A percentile compares a stretch with the other conserved stretches of the same genome.
Evolutionary conservation across 2,329 filamentous ascomycete species (phyloP).

Genomic region (Lachnellula willkommii): DNA sequence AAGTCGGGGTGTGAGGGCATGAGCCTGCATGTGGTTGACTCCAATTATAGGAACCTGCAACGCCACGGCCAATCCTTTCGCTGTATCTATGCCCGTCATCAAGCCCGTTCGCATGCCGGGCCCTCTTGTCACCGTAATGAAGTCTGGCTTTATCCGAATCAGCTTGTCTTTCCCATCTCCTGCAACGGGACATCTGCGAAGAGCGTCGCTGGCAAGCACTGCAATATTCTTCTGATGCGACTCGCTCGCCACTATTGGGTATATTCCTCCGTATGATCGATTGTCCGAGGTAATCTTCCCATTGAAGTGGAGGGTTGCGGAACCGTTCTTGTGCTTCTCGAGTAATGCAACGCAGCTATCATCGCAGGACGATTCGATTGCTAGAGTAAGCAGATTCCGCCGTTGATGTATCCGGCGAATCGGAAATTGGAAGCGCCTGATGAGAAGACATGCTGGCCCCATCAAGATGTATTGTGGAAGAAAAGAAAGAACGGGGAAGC

Average conservation of each 20-base stretch:
- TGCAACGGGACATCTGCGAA: constrained; percentile 44
- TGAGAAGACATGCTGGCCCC: constrained; percentile 24
- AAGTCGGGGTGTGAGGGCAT: constrained; percentile 81
- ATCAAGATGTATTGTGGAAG: constrained; percentile 23
- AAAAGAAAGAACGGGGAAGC: not conserved
- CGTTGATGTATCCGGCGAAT: constrained; percentile 7
- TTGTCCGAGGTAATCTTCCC: constrained; percentile 78
- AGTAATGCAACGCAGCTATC: constrained; percentile 87
- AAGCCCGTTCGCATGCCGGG: constrained; percentile 83
- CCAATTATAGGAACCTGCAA: constrained; percentile 79
- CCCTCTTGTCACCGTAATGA: constrained; percentile 83
- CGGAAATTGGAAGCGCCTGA: constrained; percentile 17
- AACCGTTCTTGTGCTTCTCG: constrained; percentile 42
- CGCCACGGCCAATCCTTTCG: constrained; percentile 79
- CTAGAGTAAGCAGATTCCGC: constrained; percentile 51
- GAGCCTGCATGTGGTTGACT: constrained; percentile 96
- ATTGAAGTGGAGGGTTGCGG: constrained; percentile 67
- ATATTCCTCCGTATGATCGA: constrained; percentile 67
- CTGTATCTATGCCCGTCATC: constrained; percentile 70
- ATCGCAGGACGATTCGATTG: constrained; percentile 84
- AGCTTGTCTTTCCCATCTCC: constrained; percentile 15
- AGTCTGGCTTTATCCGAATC: constrained; percentile 58
- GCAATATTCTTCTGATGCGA: constrained; percentile 71
- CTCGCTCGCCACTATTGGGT: constrained; percentile 68
- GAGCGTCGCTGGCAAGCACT: constrained; percentile 59